Percentiles rank a stretch among this genome's conserved stretches.
Evolutionary conservation across 257 asterid genomes (phyloP).

Genomic region (Solanum appendiculatum): DNA sequence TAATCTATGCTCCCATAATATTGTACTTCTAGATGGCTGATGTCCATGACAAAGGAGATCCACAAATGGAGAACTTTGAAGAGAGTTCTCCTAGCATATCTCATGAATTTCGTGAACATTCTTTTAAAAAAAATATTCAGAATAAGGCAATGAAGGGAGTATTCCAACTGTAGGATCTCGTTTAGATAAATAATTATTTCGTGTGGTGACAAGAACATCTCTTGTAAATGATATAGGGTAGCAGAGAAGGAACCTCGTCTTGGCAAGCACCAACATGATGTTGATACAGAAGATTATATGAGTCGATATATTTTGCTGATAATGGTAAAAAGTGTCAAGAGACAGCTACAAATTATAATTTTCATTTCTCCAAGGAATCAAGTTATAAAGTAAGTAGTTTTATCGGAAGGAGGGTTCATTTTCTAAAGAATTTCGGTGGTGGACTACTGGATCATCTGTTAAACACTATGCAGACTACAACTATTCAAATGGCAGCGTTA

Average conservation of each 20-base stretch:
- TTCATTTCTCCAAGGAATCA: no score
- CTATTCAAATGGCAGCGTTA: no score
- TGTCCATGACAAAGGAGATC: not conserved
- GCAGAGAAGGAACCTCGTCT: conserved; percentile 4
- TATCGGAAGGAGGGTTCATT: no score
- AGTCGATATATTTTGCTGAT: not conserved
- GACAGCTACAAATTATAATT: no score
- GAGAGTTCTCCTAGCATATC: not conserved
- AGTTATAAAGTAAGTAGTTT: no score
- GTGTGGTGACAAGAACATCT: not conserved
- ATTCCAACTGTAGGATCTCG: conserved; percentile 9
- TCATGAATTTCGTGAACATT: not conserved
- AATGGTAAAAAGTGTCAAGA: no score
- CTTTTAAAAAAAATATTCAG: not conserved
- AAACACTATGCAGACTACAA: no score
- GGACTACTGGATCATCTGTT: no score
- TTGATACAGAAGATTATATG: conserved; percentile 4
- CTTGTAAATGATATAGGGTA: conserved; percentile 7
- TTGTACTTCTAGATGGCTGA: not conserved
- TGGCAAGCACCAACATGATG: conserved; percentile 1
- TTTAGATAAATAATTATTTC: not conserved
- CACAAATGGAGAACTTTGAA: conserved; percentile 8
- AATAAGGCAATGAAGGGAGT: conserved; percentile 8
- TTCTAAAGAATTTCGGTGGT: no score
- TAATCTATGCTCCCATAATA: not conserved